phyloP scores from a whole-genome alignment of 306 rosid species.

The Vicia villosa region DNA sequence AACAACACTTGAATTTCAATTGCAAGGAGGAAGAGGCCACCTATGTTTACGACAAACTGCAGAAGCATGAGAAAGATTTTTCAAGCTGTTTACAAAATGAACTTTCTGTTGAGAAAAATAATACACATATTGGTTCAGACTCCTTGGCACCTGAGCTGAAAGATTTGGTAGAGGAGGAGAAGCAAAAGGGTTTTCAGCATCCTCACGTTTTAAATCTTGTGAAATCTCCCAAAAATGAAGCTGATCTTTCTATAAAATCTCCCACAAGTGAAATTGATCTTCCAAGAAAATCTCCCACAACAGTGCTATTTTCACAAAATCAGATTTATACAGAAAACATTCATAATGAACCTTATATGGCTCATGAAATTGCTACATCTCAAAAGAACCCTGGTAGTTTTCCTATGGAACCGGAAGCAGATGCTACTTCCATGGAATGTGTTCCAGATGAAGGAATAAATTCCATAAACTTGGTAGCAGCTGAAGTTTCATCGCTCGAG shows the following conservation, averaged over 20 bases:
- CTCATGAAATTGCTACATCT: slow-evolving; percentile 27
- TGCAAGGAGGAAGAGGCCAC: slow-evolving; percentile 65
- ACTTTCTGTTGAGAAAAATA: slow-evolving; percentile 33
- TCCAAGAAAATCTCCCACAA: slow-evolving; percentile 29
- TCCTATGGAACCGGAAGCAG: slow-evolving; percentile 35
- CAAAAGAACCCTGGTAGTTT: slow-evolving; percentile 23
- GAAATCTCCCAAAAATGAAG: slow-evolving; percentile 34
- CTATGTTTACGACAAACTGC: slow-evolving; percentile 49
- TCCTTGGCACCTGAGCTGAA: slow-evolving; percentile 28
- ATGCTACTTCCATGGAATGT: slow-evolving; percentile 21
- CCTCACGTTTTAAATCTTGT: slow-evolving; percentile 25
- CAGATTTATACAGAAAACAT: slow-evolving; percentile 22
- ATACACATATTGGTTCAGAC: slow-evolving; percentile 22
- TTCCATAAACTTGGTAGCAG: slow-evolving; percentile 12
- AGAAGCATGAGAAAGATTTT: slow-evolving; percentile 49
- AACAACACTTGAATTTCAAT: slow-evolving; percentile 52
- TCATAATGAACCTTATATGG: background rate
- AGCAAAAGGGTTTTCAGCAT: slow-evolving; percentile 29
- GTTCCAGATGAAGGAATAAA: slow-evolving; percentile 27
- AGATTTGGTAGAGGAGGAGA: slow-evolving; percentile 31
- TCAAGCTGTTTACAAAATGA: slow-evolving; percentile 35
- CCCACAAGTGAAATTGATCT: slow-evolving; percentile 28
- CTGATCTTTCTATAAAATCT: slow-evolving; percentile 25
- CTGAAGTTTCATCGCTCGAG: slow-evolving; percentile 22
- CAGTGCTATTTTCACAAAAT: slow-evolving; percentile 34